phyloP scores from a whole-genome alignment of 2,329 filamentous ascomycete species.

The Colletotrichum theobromicola region DNA sequence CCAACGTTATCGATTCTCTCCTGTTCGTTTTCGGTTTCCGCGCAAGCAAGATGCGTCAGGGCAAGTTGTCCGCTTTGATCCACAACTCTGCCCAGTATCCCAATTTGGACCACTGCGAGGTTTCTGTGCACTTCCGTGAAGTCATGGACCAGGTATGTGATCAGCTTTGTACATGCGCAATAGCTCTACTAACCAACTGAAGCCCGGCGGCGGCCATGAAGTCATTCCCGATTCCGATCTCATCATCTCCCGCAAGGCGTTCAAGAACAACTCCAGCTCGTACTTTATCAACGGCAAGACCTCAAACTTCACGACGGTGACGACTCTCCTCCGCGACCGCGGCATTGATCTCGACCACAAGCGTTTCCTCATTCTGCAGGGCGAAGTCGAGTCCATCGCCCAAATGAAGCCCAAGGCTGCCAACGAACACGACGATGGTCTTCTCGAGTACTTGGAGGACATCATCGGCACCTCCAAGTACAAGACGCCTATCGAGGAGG shows the following conservation, averaged over 20 bases:
- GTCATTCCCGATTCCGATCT: constrained; percentile 84
- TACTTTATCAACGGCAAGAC: constrained; percentile 94
- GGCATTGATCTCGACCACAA: constrained; percentile 98
- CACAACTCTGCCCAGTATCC: constrained; percentile 93
- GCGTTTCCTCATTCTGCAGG: constrained; percentile 94
- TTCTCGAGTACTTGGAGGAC: constrained; percentile 96
- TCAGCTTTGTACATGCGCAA: neutral
- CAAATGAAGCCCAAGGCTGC: constrained; percentile 98
- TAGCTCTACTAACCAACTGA: constrained; percentile 29
- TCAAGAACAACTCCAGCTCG: constrained; percentile 98
- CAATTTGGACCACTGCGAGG: constrained; percentile 88
- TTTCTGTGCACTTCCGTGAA: constrained; percentile 95
- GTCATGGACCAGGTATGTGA: constrained; percentile 78
- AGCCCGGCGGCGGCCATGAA: constrained; percentile 73
- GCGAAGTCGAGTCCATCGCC: constrained; percentile 97
- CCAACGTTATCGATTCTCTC: constrained; percentile 97
- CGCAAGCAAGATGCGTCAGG: constrained; percentile 98
- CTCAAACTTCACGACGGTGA: constrained; percentile 92
- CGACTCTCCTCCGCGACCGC: constrained; percentile 81
- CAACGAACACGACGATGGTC: constrained; percentile 93
- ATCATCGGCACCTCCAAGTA: constrained; percentile 99
- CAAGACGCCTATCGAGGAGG: constrained; percentile 95
- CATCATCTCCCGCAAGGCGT: constrained; percentile 88
- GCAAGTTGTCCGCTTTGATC: constrained; percentile 96
- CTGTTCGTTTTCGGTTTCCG: constrained; percentile 99